Conservation (phyloP, 2,329 filamentous ascomycete species). For the Macrophomina phaseolina region DNA sequence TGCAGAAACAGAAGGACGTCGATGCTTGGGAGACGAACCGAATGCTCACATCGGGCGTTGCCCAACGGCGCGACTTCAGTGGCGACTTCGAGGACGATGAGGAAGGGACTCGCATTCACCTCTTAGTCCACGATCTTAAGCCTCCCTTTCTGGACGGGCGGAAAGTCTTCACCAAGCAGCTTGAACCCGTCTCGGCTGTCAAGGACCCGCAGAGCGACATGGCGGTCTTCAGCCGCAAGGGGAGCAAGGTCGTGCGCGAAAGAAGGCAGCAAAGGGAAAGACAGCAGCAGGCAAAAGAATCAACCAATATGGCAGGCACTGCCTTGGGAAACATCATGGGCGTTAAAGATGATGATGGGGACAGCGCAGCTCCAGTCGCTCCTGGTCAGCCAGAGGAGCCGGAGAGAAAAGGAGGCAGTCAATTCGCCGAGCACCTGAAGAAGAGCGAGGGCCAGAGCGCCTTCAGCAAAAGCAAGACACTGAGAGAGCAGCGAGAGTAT, state of each 20-base stretch:
- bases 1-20: slow-evolving; percentile 90
- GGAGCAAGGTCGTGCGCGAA: slow-evolving; percentile 90
- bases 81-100: slow-evolving; percentile 89
- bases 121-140: slow-evolving; percentile 90
- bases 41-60: slow-evolving; percentile 95
- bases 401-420: slow-evolving; percentile 66
- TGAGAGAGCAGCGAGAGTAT: slow-evolving; percentile 90
- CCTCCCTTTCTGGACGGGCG: slow-evolving; percentile 94
- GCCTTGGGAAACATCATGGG: slow-evolving; percentile 94
- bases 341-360: slow-evolving; percentile 85
- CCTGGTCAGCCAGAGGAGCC: slow-evolving; percentile 69
- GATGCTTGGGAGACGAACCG: slow-evolving; percentile 99
- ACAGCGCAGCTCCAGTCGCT: slow-evolving; percentile 77
- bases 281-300: slow-evolving; percentile 92
- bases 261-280: slow-evolving; percentile 89
- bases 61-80: slow-evolving; percentile 82
- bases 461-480: slow-evolving; percentile 90
- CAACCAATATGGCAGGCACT: slow-evolving; percentile 90
- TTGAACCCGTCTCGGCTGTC: slow-evolving; percentile 93
- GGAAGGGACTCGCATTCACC: slow-evolving; percentile 84
- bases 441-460: slow-evolving; percentile 81
- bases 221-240: slow-evolving; percentile 96
- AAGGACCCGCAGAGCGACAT: slow-evolving; percentile 96
- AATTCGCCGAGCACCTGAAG: slow-evolving; percentile 91
- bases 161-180: slow-evolving; percentile 95